Percentiles rank a stretch among this genome's conserved stretches.
These are phyloP conservation scores for Solanum hybrid DNA, from an alignment of 305 asterid genomes.

Conservation along the genomic window DNA sequence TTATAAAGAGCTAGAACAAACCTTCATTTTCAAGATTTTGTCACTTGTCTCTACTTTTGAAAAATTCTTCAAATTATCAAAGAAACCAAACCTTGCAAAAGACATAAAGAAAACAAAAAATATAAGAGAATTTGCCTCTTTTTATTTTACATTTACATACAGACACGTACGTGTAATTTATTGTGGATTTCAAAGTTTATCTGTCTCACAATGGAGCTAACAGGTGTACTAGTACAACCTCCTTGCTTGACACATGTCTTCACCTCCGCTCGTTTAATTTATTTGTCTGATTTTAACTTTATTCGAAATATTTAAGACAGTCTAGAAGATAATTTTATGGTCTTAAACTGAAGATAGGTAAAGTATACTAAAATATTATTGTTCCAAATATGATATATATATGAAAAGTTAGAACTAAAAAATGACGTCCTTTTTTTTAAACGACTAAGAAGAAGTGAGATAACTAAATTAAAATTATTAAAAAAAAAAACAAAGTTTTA, in stretches of 20 bases:
- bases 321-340: too few relatives aligned
- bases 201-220: neutral
- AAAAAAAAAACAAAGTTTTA: too few relatives aligned
- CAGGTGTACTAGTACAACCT: neutral
- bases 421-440: rapidly evolving
- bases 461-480: too few relatives aligned
- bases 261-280: neutral
- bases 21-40: slow-evolving; percentile 4
- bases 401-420: too few relatives aligned
- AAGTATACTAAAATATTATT: too few relatives aligned
- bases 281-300: neutral
- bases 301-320: neutral
- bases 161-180: neutral
- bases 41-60: neutral
- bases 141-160: neutral
- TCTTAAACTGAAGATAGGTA: too few relatives aligned
- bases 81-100: neutral
- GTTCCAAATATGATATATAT: too few relatives aligned
- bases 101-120: neutral
- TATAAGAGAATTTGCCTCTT: neutral
- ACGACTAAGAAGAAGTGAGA: rapidly evolving
- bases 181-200: neutral
- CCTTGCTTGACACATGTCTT: neutral
- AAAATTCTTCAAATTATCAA: neutral
- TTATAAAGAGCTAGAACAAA: neutral